Evolutionary conservation across 345 rosid genomes (phyloP).

Genomic region (Leavenworthia alabamica): DNA sequence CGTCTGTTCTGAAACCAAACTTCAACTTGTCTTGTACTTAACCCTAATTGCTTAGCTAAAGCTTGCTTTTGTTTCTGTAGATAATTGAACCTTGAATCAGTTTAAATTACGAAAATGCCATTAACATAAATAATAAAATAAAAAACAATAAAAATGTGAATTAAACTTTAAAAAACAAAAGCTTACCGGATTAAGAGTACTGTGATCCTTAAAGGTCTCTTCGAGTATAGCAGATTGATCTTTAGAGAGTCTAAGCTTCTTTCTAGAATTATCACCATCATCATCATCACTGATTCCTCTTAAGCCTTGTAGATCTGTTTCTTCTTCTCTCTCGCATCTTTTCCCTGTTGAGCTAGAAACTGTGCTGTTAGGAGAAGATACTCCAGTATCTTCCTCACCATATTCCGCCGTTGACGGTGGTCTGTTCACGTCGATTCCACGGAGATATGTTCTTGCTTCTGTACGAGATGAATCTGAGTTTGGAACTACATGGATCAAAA

Average conservation of each 20-base stretch:
- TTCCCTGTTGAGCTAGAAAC: slow-evolving; percentile 86
- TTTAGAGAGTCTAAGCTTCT: slow-evolving; percentile 87
- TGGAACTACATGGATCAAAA: slow-evolving; percentile 63
- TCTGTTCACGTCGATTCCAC: slow-evolving; percentile 89
- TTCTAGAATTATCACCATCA: slow-evolving; percentile 82
- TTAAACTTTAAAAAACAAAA: no score
- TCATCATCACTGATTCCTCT: slow-evolving; percentile 85
- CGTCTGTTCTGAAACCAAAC: slow-evolving; percentile 99
- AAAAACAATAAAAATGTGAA: background rate
- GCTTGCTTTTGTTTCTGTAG: slow-evolving; percentile 94
- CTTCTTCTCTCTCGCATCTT: slow-evolving; percentile 78
- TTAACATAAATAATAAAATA: background rate
- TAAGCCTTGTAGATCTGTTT: slow-evolving; percentile 57
- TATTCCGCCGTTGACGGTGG: slow-evolving; percentile 75
- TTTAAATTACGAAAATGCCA: background rate
- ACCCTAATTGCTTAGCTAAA: slow-evolving; percentile 78
- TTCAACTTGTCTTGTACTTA: slow-evolving; percentile 87
- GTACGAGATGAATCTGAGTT: slow-evolving; percentile 43
- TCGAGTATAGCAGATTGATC: slow-evolving; percentile 94
- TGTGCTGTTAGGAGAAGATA: slow-evolving; percentile 93
- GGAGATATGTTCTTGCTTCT: slow-evolving; percentile 47
- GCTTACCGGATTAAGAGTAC: slow-evolving; percentile 91
- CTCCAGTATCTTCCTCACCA: slow-evolving; percentile 78
- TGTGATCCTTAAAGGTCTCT: slow-evolving; percentile 89
- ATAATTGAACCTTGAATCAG: background rate